Evolutionary conservation across 2,329 filamentous ascomycete species (phyloP).

Genomic region (Hypoxylon sp.): DNA sequence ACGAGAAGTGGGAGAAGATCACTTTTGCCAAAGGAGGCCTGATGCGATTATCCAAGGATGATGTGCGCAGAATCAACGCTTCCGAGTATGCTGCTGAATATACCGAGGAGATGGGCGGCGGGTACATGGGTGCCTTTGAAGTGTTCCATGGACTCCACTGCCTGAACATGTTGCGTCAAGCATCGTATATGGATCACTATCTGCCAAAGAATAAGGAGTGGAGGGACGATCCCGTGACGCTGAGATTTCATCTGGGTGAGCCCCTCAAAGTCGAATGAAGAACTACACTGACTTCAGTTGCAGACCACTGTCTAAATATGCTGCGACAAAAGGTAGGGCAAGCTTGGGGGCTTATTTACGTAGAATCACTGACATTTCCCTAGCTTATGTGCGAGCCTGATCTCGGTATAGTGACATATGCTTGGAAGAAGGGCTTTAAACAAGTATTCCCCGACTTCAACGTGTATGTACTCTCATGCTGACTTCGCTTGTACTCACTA

Average conservation of each 20-base stretch:
- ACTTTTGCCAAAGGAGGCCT: neutral
- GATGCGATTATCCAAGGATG: neutral
- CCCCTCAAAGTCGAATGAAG: neutral
- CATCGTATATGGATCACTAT: conserved; percentile 1
- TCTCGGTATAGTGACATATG: conserved; percentile 1
- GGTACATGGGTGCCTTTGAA: neutral
- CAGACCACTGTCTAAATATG: conserved; percentile 1
- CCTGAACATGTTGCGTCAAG: conserved; percentile 2
- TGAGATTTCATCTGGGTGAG: conserved; percentile 1
- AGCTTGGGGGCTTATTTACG: neutral
- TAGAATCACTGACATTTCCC: neutral
- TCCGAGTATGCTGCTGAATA: neutral
- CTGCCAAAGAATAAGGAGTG: neutral
- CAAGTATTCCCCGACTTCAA: neutral
- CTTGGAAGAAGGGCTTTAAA: neutral
- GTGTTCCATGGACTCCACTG: conserved; percentile 1
- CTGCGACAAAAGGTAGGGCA: conserved; percentile 3
- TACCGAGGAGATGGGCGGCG: neutral
- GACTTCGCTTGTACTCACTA: neutral
- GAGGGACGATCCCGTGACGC: neutral
- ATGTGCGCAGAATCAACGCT: neutral
- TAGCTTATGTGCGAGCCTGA: conserved; percentile 2
- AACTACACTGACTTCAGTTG: conserved; percentile 2
- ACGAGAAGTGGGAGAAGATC: conserved; percentile 1
- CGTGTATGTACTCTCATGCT: conserved; percentile 4